Conservation (phyloP, 1,284 basidiomycete species). For the Cryptococcus sp. region DNA sequence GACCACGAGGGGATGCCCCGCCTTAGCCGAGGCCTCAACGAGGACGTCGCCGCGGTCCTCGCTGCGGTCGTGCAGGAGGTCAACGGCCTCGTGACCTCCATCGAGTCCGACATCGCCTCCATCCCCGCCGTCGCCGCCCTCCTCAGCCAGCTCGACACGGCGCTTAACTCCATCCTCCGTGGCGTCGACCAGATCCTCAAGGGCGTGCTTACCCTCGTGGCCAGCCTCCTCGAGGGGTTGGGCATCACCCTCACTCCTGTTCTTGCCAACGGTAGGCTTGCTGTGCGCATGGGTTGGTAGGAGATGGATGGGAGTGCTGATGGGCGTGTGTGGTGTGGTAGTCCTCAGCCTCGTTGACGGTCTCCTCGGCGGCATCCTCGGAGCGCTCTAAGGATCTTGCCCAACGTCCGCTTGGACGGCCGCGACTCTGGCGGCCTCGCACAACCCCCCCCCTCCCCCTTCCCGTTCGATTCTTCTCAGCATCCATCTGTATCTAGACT, state of each 20-base stretch:
- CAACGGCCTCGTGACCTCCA: neutral
- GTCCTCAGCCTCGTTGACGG: neutral
- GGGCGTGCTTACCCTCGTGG: neutral
- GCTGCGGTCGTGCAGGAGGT: neutral
- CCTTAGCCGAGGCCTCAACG: neutral
- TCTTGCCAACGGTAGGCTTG: neutral
- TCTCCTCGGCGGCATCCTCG: neutral
- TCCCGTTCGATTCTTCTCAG: neutral
- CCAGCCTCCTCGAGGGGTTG: neutral
- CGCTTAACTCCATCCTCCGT: neutral
- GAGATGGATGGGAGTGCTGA: too few species aligned
- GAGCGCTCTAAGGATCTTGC: too few species aligned
- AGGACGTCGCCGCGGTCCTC: neutral
- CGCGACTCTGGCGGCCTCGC: too few species aligned
- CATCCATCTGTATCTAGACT: neutral
- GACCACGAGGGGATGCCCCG: neutral
- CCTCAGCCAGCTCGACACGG: neutral
- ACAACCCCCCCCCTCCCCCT: neutral
- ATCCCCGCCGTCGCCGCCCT: neutral
- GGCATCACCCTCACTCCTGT: slow-evolving; percentile 1
- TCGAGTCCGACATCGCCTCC: neutral
- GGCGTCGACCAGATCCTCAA: neutral
- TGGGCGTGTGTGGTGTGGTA: neutral
- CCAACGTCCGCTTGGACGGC: too few species aligned
- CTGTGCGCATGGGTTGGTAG: too few species aligned